Conservation (phyloP, 2,329 filamentous ascomycete species). For the Ophiostoma novo-ulmi region DNA sequence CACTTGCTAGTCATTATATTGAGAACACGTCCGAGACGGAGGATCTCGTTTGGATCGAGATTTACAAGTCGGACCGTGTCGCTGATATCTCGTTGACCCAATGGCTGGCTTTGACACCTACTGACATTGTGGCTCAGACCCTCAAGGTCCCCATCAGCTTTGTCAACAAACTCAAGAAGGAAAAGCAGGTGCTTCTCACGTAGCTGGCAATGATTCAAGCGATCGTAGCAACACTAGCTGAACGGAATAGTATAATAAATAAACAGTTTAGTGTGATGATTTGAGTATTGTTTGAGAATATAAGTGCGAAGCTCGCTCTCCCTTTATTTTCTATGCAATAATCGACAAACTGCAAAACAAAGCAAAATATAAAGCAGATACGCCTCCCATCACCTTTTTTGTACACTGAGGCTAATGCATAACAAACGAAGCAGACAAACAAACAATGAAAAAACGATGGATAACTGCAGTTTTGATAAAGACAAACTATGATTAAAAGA, state of each 20-base stretch:
- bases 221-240: too few relatives aligned
- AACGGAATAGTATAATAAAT: background rate
- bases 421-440: background rate
- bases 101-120: slow-evolving; percentile 64
- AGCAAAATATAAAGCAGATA: background rate
- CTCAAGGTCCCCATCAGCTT: slow-evolving; percentile 55
- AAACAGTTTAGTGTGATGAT: background rate
- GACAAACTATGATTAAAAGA: background rate
- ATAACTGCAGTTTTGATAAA: background rate
- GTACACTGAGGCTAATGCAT: background rate
- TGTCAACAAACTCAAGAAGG: slow-evolving; percentile 54
- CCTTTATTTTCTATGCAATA: background rate
- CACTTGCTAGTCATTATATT: background rate
- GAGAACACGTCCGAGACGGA: slow-evolving; percentile 51
- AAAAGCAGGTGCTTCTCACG: slow-evolving; percentile 55
- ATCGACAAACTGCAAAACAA: background rate
- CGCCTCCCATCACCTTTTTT: slow-evolving; percentile 1
- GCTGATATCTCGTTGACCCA: slow-evolving; percentile 62
- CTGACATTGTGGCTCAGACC: slow-evolving; percentile 55
- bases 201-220: background rate
- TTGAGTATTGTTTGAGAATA: background rate
- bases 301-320: background rate
- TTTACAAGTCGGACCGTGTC: slow-evolving; percentile 63
- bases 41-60: slow-evolving; percentile 62
- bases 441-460: background rate